phyloP scores from a whole-genome alignment of 208 protist genomes.

The Phytomonas sp. region DNA sequence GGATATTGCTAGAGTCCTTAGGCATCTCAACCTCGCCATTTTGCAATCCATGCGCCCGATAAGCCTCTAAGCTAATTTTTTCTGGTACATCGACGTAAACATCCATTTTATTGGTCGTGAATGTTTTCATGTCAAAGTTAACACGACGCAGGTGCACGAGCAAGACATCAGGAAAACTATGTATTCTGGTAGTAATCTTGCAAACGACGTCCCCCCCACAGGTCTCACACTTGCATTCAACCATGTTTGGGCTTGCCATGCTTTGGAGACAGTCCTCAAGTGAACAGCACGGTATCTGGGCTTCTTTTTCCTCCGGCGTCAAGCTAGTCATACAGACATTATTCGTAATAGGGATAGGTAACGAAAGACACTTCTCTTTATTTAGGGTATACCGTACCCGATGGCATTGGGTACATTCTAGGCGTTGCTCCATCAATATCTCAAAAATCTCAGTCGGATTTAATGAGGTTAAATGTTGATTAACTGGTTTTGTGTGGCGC shows the following conservation, averaged over 20 bases:
- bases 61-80: slow-evolving; percentile 41
- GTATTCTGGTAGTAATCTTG: slow-evolving; percentile 38
- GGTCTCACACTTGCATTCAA: slow-evolving; percentile 69
- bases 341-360: slow-evolving; percentile 70
- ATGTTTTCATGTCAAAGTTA: slow-evolving; percentile 65
- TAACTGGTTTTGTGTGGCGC: slow-evolving; percentile 20
- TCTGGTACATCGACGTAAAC: slow-evolving; percentile 81
- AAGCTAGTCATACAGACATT: slow-evolving; percentile 24
- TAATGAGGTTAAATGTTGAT: not conserved
- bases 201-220: slow-evolving; percentile 43
- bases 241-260: slow-evolving; percentile 19
- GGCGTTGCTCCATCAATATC: slow-evolving; percentile 9
- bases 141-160: slow-evolving; percentile 66
- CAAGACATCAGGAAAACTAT: slow-evolving; percentile 85
- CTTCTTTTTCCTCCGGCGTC: slow-evolving; percentile 14
- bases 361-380: slow-evolving; percentile 78
- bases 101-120: slow-evolving; percentile 80
- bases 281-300: slow-evolving; percentile 29
- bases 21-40: slow-evolving; percentile 57
- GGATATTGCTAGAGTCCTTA: not conserved
- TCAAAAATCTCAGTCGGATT: not conserved
- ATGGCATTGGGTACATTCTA: slow-evolving; percentile 5
- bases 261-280: slow-evolving; percentile 60
- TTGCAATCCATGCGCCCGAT: slow-evolving; percentile 53
- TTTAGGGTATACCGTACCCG: slow-evolving; percentile 87